Conservation (phyloP, 768 basidiomycete species). For the Brasilioporus rufonigricans region DNA sequence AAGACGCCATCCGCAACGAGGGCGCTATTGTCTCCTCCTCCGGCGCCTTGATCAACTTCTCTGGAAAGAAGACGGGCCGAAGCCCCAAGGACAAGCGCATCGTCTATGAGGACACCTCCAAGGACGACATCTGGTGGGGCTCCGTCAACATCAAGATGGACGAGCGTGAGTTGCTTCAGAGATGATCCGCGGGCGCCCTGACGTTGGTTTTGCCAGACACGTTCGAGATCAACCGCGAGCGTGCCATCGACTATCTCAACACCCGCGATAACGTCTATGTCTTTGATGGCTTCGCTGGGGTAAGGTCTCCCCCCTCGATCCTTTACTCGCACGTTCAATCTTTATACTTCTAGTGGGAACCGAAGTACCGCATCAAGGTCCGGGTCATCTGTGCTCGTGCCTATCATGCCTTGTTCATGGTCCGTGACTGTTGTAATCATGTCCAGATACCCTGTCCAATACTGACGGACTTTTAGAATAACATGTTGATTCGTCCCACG, state of each 20-base stretch:
- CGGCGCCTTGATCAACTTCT: constrained; percentile 99
- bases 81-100: constrained; percentile 99
- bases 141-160: constrained; percentile 99
- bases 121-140: constrained; percentile 99
- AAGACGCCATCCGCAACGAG: constrained; percentile 98
- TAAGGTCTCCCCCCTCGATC: constrained; percentile 33
- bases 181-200: not conserved
- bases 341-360: constrained; percentile 72
- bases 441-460: not conserved
- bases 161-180: constrained; percentile 62
- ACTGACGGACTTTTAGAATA: constrained; percentile 56
- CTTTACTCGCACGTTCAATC: not conserved
- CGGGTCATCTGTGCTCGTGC: constrained; percentile 98
- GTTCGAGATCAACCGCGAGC: constrained; percentile 98
- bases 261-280: constrained; percentile 98
- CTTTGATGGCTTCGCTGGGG: constrained; percentile 93
- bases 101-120: constrained; percentile 94
- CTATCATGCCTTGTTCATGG: constrained; percentile 99
- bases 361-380: constrained; percentile 99
- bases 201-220: constrained; percentile 58
- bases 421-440: constrained; percentile 36
- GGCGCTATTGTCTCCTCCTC: constrained; percentile 96
- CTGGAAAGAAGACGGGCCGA: constrained; percentile 98
- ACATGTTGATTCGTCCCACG: constrained; percentile 99
- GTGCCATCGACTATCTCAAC: constrained; percentile 98